A percentile compares a stretch with the other conserved stretches of the same genome.
These are phyloP conservation scores for Boletus vermiculosoides DNA, from an alignment of 768 basidiomycete genomes.

Conservation along the genomic window DNA sequence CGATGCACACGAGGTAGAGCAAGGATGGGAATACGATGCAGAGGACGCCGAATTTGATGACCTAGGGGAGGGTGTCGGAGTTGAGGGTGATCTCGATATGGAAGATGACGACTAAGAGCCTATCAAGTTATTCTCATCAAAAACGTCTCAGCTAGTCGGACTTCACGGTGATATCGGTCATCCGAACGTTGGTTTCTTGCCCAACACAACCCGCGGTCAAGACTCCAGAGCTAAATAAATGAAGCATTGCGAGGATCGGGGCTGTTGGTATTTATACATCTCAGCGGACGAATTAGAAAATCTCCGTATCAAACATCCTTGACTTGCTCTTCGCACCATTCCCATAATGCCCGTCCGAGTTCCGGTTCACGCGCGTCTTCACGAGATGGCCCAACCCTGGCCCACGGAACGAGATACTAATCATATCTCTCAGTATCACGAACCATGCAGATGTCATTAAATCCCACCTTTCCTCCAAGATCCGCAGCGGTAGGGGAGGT, in stretches of 20 bases:
- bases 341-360: slow-evolving; percentile 31
- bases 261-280: background rate
- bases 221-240: background rate
- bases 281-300: background rate
- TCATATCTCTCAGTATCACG: background rate
- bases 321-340: slow-evolving; percentile 38
- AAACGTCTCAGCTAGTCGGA: background rate
- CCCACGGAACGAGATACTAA: slow-evolving; percentile 38
- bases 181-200: background rate
- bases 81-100: slow-evolving; percentile 72
- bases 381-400: slow-evolving; percentile 26
- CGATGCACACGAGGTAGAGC: slow-evolving; percentile 24
- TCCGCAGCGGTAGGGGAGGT: slow-evolving; percentile 25
- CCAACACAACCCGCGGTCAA: background rate
- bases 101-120: slow-evolving; percentile 47
- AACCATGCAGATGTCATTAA: background rate
- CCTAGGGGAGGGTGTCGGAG: slow-evolving; percentile 59
- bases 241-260: background rate
- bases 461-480: slow-evolving; percentile 28
- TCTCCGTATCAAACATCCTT: slow-evolving; percentile 11
- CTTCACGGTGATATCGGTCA: background rate
- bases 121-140: background rate
- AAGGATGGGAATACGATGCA: slow-evolving; percentile 36
- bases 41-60: slow-evolving; percentile 65
- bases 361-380: slow-evolving; percentile 22